A percentile compares a stretch with the other conserved stretches of the same genome.
These are phyloP conservation scores for Collybiopsis confluens DNA, from an alignment of 768 basidiomycete genomes.

Conservation along the genomic window DNA sequence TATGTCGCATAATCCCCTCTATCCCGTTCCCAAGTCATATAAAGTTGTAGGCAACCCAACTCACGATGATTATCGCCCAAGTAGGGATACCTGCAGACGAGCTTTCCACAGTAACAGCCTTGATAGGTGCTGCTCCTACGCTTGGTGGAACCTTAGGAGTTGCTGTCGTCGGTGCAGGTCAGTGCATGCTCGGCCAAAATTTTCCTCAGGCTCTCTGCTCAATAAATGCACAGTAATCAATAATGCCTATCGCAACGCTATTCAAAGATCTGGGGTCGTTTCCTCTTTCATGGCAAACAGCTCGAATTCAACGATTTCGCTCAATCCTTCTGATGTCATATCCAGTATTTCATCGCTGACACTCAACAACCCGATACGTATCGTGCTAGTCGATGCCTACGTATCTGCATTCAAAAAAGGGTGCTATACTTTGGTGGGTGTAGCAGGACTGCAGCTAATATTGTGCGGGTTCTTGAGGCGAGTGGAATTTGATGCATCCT, in stretches of 20 bases:
- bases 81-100: slow-evolving; percentile 18
- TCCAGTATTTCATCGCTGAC: slow-evolving; percentile 12
- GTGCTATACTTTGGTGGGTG: slow-evolving; percentile 16
- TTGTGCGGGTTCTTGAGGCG: slow-evolving; percentile 15
- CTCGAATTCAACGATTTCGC: slow-evolving; percentile 7
- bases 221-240: slow-evolving; percentile 16
- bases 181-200: background rate
- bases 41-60: slow-evolving; percentile 19
- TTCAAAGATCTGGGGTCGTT: slow-evolving; percentile 2
- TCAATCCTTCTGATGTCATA: slow-evolving; percentile 19
- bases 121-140: slow-evolving; percentile 16
- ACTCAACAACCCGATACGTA: slow-evolving; percentile 4
- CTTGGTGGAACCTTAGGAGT: slow-evolving; percentile 23
- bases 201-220: background rate
- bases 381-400: slow-evolving; percentile 14
- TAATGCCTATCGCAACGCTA: slow-evolving; percentile 16
- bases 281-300: background rate
- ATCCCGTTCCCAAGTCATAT: background rate
- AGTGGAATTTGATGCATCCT: slow-evolving; percentile 3
- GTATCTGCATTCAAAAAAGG: slow-evolving; percentile 18
- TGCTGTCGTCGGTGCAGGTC: slow-evolving; percentile 20
- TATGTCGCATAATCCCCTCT: slow-evolving; percentile 5
- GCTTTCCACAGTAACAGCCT: slow-evolving; percentile 21
- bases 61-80: slow-evolving; percentile 20
- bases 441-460: slow-evolving; percentile 18